Evolutionary conservation across 371 early-diverging fungal species (phyloP).

Genomic region (Lichtheimia ornata): DNA sequence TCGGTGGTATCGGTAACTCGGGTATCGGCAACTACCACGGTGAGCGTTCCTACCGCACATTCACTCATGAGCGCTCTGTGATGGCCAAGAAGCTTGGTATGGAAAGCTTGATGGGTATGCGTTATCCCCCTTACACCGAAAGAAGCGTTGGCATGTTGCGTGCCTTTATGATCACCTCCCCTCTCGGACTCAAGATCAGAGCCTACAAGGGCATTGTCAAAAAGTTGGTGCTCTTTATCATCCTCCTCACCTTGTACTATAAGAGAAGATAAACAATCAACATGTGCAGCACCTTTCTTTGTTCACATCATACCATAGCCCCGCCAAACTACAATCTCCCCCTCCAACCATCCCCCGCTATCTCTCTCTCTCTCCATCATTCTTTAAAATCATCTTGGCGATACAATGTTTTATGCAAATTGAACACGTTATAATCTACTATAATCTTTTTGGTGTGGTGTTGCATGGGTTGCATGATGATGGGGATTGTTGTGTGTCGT

Average conservation of each 20-base stretch:
- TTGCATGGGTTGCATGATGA: no score
- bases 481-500: no score
- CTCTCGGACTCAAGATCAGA: slow-evolving; percentile 18
- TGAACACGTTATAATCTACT: no score
- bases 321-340: no score
- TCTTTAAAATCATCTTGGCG: no score
- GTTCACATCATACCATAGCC: no score
- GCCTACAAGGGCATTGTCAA: slow-evolving; percentile 20
- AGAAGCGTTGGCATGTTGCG: slow-evolving; percentile 16
- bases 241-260: slow-evolving; percentile 17
- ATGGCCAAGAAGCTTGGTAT: slow-evolving; percentile 50
- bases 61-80: slow-evolving; percentile 71
- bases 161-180: slow-evolving; percentile 22
- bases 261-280: slow-evolving; percentile 10
- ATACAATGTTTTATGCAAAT: no score
- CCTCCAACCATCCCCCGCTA: no score
- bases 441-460: no score
- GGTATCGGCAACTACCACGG: slow-evolving; percentile 84
- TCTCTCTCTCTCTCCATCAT: no score
- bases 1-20: slow-evolving; percentile 82
- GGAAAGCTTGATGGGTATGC: slow-evolving; percentile 39
- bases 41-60: slow-evolving; percentile 65
- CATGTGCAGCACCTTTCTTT: no score
- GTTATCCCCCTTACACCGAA: slow-evolving; percentile 46
- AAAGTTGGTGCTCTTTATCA: slow-evolving; percentile 13